Percentiles rank a stretch among this genome's conserved stretches.
Evolutionary conservation across 2,329 filamentous ascomycete genomes (phyloP).

Genomic region (Harringtonia lauricola): DNA sequence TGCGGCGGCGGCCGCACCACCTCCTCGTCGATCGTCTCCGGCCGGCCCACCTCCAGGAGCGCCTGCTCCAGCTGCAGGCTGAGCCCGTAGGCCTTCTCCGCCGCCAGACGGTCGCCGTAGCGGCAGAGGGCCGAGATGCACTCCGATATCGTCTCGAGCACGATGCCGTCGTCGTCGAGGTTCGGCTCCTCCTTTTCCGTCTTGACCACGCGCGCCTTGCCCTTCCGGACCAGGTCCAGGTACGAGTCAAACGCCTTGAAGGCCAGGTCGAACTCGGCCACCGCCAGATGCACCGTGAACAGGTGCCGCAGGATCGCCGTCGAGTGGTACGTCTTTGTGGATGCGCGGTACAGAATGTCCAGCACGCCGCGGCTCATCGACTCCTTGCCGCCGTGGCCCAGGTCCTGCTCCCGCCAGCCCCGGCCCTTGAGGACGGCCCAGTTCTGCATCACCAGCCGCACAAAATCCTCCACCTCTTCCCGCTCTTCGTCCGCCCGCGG

Average conservation of each 20-base stretch:
- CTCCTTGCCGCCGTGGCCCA: constrained; percentile 72
- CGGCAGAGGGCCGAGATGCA: constrained; percentile 72
- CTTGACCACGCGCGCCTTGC: constrained; percentile 75
- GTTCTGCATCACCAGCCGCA: constrained; percentile 68
- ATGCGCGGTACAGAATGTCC: constrained; percentile 80
- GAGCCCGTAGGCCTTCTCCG: constrained; percentile 67
- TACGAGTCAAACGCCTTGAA: constrained; percentile 90
- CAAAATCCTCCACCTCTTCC: constrained; percentile 70
- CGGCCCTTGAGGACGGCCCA: constrained; percentile 75
- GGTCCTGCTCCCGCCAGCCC: constrained; percentile 68
- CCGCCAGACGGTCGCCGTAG: constrained; percentile 64
- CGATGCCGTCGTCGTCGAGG: constrained; percentile 67
- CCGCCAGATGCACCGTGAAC: constrained; percentile 75
- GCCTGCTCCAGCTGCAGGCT: constrained; percentile 63
- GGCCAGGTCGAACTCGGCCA: constrained; percentile 87
- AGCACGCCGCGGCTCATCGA: constrained; percentile 65
- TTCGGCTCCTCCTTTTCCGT: constrained; percentile 57
- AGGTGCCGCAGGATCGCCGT: constrained; percentile 77
- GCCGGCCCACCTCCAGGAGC: constrained; percentile 47
- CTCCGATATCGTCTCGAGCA: constrained; percentile 68
- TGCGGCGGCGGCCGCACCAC: background rate
- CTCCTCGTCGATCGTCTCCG: constrained; percentile 15
- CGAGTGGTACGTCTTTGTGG: constrained; percentile 91
- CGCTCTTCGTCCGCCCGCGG: constrained; percentile 74
- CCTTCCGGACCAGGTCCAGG: constrained; percentile 74